Evolutionary conservation across 225 moss, liverwort and hornwort species (phyloP).

Genomic region (Anthoceros angustus): DNA sequence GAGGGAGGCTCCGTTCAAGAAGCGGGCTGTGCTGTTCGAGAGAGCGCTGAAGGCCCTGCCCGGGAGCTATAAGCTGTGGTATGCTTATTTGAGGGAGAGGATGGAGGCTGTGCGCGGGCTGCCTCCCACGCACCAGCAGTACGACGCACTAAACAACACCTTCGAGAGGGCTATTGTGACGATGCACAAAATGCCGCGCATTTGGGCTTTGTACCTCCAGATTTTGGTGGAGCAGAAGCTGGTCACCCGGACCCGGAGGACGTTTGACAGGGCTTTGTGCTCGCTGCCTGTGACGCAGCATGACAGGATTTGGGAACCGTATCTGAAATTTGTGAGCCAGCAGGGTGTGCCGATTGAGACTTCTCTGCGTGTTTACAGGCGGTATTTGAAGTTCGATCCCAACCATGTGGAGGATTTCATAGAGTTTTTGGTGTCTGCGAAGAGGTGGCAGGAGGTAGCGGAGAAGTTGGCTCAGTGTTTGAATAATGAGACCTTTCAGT

Average conservation of each 20-base stretch:
- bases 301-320: slow-evolving; percentile 88
- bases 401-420: slow-evolving; percentile 93
- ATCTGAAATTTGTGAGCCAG: slow-evolving; percentile 78
- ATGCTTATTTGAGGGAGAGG: slow-evolving; percentile 75
- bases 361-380: slow-evolving; percentile 64
- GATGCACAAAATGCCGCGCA: slow-evolving; percentile 95
- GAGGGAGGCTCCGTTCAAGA: slow-evolving; percentile 60
- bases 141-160: slow-evolving; percentile 67
- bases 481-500: slow-evolving; percentile 68
- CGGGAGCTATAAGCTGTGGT: slow-evolving; percentile 91
- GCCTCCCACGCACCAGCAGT: slow-evolving; percentile 37
- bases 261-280: slow-evolving; percentile 82
- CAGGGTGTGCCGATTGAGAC: slow-evolving; percentile 77
- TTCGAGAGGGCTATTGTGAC: slow-evolving; percentile 81
- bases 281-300: slow-evolving; percentile 88
- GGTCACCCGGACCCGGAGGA: slow-evolving; percentile 54
- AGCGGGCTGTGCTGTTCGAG: slow-evolving; percentile 66
- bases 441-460: slow-evolving; percentile 87
- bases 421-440: slow-evolving; percentile 58
- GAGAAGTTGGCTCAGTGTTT: slow-evolving; percentile 66
- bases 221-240: slow-evolving; percentile 58
- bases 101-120: slow-evolving; percentile 70
- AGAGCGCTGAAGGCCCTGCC: slow-evolving; percentile 75
- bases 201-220: slow-evolving; percentile 85
- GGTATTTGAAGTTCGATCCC: slow-evolving; percentile 82